Percentiles rank a stretch among this genome's conserved stretches.
Conservation (phyloP, 139 green algal species). For the Chlorella sp. region DNA sequence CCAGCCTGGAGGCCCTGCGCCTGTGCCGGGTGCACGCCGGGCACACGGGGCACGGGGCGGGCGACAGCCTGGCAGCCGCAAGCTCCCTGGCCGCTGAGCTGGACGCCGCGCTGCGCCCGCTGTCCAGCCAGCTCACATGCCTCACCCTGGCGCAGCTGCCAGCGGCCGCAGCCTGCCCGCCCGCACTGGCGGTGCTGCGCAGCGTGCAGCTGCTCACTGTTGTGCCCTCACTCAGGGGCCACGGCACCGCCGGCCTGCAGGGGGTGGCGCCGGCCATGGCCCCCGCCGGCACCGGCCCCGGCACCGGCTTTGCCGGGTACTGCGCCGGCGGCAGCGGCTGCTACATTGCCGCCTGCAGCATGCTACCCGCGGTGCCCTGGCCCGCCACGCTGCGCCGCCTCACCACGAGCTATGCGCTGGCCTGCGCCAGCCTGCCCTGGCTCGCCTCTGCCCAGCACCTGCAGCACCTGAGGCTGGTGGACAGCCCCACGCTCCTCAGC, state of each 20-base stretch:
- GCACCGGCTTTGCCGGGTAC: not conserved
- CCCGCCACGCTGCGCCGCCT: not conserved
- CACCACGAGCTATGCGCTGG: not conserved
- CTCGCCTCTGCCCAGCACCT: not conserved
- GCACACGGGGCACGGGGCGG: not conserved
- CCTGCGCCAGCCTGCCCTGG: not conserved
- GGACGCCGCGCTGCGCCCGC: not conserved
- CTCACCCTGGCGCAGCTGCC: not conserved
- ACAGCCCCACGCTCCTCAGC: not conserved
- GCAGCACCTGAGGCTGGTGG: not conserved
- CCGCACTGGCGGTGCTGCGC: not conserved
- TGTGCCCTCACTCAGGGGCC: not conserved
- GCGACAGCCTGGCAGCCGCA: too few relatives aligned
- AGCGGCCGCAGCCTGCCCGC: too few relatives aligned
- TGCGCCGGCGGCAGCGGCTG: too few relatives aligned
- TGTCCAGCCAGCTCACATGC: not conserved
- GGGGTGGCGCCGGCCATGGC: too few relatives aligned
- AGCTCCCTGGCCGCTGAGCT: not conserved
- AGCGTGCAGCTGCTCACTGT: not conserved
- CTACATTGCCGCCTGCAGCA: too few relatives aligned
- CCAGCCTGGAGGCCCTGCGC: not conserved
- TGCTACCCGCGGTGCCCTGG: not conserved
- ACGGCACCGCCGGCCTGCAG: too few relatives aligned
- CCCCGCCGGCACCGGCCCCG: too few relatives aligned
- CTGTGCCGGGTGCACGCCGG: not conserved